A percentile compares a stretch with the other conserved stretches of the same genome.
Conservation (phyloP, 495 filamentous ascomycete species). For the Aspergillus ostianus region DNA sequence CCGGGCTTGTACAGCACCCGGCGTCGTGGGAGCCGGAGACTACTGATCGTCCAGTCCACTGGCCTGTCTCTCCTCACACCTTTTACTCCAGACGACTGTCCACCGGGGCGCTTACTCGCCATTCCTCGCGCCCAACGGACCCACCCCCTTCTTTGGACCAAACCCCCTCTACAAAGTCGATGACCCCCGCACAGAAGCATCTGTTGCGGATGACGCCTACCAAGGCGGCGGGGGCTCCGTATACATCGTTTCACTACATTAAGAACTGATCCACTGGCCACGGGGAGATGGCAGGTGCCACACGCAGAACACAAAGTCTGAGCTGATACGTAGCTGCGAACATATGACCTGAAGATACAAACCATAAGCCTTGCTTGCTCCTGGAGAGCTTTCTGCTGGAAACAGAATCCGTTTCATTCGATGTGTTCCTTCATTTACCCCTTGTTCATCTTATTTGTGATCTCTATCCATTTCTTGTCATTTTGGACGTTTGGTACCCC, state of each 20-base stretch:
- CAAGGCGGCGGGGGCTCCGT: background rate
- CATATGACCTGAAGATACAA: background rate
- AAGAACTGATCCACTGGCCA: background rate
- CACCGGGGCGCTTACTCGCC: background rate
- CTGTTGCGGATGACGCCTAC: slow-evolving; percentile 3
- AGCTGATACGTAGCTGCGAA: background rate
- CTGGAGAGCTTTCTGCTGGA: background rate
- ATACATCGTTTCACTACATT: background rate
- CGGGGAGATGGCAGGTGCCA: background rate
- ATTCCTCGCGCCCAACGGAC: background rate
- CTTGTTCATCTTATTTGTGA: background rate
- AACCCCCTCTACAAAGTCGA: background rate
- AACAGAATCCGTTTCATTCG: background rate
- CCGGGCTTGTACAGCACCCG: background rate
- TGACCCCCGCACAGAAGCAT: slow-evolving; percentile 1
- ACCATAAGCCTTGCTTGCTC: background rate
- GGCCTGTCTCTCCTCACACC: background rate
- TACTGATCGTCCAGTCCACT: background rate
- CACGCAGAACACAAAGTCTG: background rate
- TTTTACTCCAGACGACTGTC: slow-evolving; percentile 6
- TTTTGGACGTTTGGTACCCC: background rate
- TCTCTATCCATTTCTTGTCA: background rate
- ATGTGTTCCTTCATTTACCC: background rate
- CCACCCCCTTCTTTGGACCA: background rate
- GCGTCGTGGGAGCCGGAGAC: background rate